Evolutionary conservation across 108 stramenopile genomes (phyloP), one percentile per base, ranked within the genome.

Genomic region (Epipyxis sp.): DNA sequence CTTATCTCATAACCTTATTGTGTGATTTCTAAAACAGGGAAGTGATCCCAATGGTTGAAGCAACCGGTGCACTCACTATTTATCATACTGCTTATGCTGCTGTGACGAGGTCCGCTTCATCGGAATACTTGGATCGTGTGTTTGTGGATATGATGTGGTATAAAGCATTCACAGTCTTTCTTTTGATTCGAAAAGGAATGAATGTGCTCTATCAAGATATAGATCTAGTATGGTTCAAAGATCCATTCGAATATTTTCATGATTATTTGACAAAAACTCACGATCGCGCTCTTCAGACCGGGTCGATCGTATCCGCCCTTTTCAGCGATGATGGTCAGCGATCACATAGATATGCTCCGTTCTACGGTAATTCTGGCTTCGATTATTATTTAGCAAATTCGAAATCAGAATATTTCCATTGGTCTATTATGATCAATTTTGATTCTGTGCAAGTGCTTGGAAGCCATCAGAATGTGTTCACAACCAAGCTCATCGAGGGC

Each of bases 201-300:
- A 74, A 95, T 59, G 76, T 93, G 1, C 76, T 95, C 1, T 95
- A 92, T 81, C 92, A 90, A 85, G 91, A 85, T 78, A 91, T 91
- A 40, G 79, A 76, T 25, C 39, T 74, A 29, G 71, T 74, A 16
- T 74, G 71, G 71, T 74, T 74, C 34, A 13, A 37, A 6, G 71
- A 74, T 27, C 71, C 71, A 6, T 30, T 74, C 25, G 46, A 3
- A 16, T 74, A 74, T 74, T 74, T 74, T 32, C 71, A 74, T 74
- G 65, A 68, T 20, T 68, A 40, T 68, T 37, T 68, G 29, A n/a
- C n/a, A n/a, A 16, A 25, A 20, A 25, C 54, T 25, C 54, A 57
- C 54, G 34, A 65, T 35, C 10, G 10, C 10, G 10, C 16, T 6
- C 10, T 39, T 27, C 42, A 6, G 3, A 65, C 35, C 34, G 10